Evolutionary conservation across 116 monocot species (phyloP), one percentile per base, ranked within the genome.

Genomic region (Iris pallida): DNA sequence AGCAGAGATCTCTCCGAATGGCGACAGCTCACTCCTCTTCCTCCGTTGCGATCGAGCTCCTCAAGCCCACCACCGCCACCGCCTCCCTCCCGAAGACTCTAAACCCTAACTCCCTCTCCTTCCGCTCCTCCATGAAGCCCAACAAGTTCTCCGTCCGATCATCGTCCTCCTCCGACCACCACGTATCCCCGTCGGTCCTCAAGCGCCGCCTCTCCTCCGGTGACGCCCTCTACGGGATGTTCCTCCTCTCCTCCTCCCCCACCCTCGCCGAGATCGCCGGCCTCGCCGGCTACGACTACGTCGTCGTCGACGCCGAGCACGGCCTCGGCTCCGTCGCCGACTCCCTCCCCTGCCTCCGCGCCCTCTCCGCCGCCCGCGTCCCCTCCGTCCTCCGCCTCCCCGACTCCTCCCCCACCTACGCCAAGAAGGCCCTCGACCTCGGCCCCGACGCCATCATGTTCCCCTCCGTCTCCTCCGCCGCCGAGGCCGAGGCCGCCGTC

Each of bases 341-440:
- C 20, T 82, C 90, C n/a, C 85, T 94, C 17, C 59, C 82, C 45
- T 86, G 88, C 76, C 83, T 95, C 70, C 82, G 78, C 53, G 91
- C 91, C 13, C 88, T 95, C 52, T 77, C 86, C 56, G 79, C 86
- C 18, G 55, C 86, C n/a, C 44, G 49, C 56, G 82, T 91, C 48
- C 80, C 95, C 4, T 86, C 84, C 14, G 63, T 95, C 45, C 68
- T 95, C 56, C 86, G 95, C 53, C 69, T 95, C 15, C 95, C 95
- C 8, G 95, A 95, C 59, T 45, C 71, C 48, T 76, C 86, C 68
- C 45, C 91, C 7, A 19, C 63, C 11, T 84, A 78, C 78, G 84
- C 95, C 17, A 95, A 95, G 84, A 95, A 95, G 76, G 95, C 89
- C 43, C 90, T 95, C 53, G 95, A 95, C 61, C 80, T 95, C 47